Evolutionary conservation across 768 basidiomycete species (phyloP).

Genomic region (Mycena belliarum): DNA sequence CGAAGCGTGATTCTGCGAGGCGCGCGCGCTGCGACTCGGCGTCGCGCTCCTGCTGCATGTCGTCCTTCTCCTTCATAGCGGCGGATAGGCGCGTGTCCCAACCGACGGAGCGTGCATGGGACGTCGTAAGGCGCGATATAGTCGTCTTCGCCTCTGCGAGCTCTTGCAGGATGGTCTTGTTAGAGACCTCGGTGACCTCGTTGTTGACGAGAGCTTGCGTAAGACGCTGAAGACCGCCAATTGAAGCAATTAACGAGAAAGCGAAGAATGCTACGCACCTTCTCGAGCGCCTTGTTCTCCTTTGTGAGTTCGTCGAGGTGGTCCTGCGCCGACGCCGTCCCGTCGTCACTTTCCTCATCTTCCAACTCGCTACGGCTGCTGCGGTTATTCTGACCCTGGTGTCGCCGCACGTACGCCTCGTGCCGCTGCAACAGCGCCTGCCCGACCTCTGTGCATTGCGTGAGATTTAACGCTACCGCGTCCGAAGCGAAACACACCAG

Average conservation of each 20-base stretch:
- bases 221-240: slow-evolving; percentile 52
- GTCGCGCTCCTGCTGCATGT: slow-evolving; percentile 81
- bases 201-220: slow-evolving; percentile 74
- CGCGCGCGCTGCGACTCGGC: slow-evolving; percentile 66
- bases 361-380: slow-evolving; percentile 18
- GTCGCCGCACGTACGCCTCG: slow-evolving; percentile 79
- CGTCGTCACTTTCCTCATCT: slow-evolving; percentile 4
- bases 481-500: slow-evolving; percentile 52
- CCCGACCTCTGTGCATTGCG: slow-evolving; percentile 66
- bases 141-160: slow-evolving; percentile 71
- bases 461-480: not conserved
- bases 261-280: slow-evolving; percentile 37
- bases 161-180: slow-evolving; percentile 70
- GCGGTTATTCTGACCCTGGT: slow-evolving; percentile 39
- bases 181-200: slow-evolving; percentile 80
- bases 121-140: slow-evolving; percentile 66
- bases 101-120: slow-evolving; percentile 69
- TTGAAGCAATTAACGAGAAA: not conserved
- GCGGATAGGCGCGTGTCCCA: slow-evolving; percentile 66
- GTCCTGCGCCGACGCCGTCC: slow-evolving; percentile 31
- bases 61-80: slow-evolving; percentile 77
- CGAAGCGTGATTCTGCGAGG: slow-evolving; percentile 65
- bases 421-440: slow-evolving; percentile 85
- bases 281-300: slow-evolving; percentile 65
- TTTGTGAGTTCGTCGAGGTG: slow-evolving; percentile 39